Evolutionary conservation across 2,329 filamentous ascomycete genomes (phyloP).

Genomic region (Dryadomyces quercivorus): DNA sequence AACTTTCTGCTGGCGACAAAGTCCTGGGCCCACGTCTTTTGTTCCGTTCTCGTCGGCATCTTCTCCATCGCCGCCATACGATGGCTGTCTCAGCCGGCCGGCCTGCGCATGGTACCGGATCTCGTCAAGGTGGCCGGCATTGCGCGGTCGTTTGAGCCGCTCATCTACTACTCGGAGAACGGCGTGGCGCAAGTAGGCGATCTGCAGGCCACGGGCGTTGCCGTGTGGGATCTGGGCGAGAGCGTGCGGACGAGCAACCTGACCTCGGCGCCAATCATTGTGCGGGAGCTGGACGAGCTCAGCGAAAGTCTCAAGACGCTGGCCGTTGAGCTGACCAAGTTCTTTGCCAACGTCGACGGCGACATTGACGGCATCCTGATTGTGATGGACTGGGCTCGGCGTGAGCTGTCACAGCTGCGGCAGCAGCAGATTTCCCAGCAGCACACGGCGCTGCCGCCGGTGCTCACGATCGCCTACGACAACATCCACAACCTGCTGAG

Average conservation of each 20-base stretch:
- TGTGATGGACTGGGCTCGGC: constrained; percentile 91
- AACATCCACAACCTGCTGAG: constrained; percentile 72
- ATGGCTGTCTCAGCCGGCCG: constrained; percentile 56
- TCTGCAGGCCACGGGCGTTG: constrained; percentile 80
- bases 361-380: constrained; percentile 87
- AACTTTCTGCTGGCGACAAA: constrained; percentile 49
- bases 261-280: constrained; percentile 78
- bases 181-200: constrained; percentile 77
- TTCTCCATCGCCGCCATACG: constrained; percentile 54
- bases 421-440: constrained; percentile 24
- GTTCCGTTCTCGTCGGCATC: constrained; percentile 48
- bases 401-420: constrained; percentile 64
- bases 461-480: constrained; percentile 61
- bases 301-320: constrained; percentile 77
- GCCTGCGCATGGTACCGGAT: constrained; percentile 60
- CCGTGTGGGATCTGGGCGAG: constrained; percentile 90
- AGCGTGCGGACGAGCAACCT: constrained; percentile 82
- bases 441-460: constrained; percentile 31
- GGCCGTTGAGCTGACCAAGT: constrained; percentile 74
- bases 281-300: constrained; percentile 71
- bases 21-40: constrained; percentile 56
- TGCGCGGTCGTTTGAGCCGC: constrained; percentile 81
- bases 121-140: constrained; percentile 83
- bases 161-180: constrained; percentile 90
- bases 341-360: constrained; percentile 87